Conservation (phyloP, 2,329 filamentous ascomycete genomes). For the Fusarium caatingaense region DNA sequence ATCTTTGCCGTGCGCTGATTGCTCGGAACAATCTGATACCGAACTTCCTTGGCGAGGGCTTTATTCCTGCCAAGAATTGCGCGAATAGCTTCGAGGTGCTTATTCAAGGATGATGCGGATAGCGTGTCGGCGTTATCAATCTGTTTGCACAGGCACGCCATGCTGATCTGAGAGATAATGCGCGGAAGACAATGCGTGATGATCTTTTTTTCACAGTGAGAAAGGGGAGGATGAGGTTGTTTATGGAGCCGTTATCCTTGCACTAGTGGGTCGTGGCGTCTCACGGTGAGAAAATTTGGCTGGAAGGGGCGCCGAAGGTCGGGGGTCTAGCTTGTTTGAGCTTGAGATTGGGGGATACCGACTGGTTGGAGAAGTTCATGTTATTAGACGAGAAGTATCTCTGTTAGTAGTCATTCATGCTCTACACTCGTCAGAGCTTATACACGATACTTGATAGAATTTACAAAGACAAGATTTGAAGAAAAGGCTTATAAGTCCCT, state of each 20-base stretch:
- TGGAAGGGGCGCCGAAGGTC: background rate
- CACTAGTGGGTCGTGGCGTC: background rate
- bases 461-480: no score
- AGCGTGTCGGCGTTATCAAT: constrained; percentile 39
- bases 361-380: background rate
- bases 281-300: background rate
- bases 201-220: constrained; percentile 37
- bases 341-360: background rate
- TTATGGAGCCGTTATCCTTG: background rate
- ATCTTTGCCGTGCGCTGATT: constrained; percentile 50
- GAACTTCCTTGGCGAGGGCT: constrained; percentile 45
- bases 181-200: constrained; percentile 23
- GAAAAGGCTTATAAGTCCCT: no score
- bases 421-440: no score
- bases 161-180: background rate
- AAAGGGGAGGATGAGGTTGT: constrained; percentile 1
- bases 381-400: background rate
- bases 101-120: constrained; percentile 43
- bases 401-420: no score
- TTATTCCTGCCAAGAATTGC: constrained; percentile 47
- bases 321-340: background rate
- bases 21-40: constrained; percentile 47
- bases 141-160: constrained; percentile 43
- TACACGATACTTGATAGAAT: no score
- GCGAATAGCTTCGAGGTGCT: constrained; percentile 44